A percentile compares a stretch with the other conserved stretches of the same genome.
phyloP scores from a whole-genome alignment of 2,329 filamentous ascomycete genomes.

The Trichophyton equinum region DNA sequence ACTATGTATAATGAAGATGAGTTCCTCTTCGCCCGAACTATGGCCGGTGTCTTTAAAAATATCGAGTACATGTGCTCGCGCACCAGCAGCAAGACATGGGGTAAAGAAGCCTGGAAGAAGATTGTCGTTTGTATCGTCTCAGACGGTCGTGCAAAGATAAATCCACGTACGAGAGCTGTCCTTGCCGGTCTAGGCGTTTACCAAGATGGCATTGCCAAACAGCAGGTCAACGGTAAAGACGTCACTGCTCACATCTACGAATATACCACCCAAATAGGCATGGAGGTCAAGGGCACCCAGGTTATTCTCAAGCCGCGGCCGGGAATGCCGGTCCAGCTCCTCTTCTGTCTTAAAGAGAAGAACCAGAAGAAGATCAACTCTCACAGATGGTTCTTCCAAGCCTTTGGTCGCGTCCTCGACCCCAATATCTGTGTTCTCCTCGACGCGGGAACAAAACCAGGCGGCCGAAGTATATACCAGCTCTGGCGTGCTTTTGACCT shows the following conservation, averaged over 20 bases:
- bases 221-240: conserved; percentile 91
- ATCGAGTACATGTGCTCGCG: conserved; percentile 96
- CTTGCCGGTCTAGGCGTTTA: conserved; percentile 91
- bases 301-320: conserved; percentile 72
- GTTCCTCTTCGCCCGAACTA: conserved; percentile 83
- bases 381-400: conserved; percentile 97
- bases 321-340: conserved; percentile 81
- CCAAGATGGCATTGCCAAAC: conserved; percentile 96
- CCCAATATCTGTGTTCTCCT: conserved; percentile 95
- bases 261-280: conserved; percentile 46
- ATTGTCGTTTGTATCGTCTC: conserved; percentile 97
- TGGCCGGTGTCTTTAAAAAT: conserved; percentile 97
- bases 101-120: conserved; percentile 98
- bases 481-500: conserved; percentile 98
- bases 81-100: conserved; percentile 92
- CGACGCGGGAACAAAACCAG: conserved; percentile 90
- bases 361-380: conserved; percentile 99
- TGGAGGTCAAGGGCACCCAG: conserved; percentile 81
- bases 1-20: conserved; percentile 99
- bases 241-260: conserved; percentile 97
- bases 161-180: conserved; percentile 75
- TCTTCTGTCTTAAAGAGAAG: conserved; percentile 98
- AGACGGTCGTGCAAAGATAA: conserved; percentile 94
- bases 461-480: conserved; percentile 89
- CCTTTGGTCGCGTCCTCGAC: conserved; percentile 81